Evolutionary conservation across 306 rosid species (phyloP).

Genomic region (Rosa lucieae): DNA sequence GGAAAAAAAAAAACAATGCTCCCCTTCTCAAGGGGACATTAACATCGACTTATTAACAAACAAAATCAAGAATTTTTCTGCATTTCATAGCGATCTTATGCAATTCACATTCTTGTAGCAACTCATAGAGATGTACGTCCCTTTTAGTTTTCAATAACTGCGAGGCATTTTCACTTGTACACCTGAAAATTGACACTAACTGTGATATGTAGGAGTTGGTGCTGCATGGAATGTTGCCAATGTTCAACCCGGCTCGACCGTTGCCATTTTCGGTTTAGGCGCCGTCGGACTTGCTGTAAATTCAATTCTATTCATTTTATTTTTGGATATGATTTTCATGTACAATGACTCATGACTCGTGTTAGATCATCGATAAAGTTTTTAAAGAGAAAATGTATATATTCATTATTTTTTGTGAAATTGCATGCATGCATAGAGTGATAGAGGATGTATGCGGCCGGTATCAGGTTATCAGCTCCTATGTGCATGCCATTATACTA

Average conservation of each 20-base stretch:
- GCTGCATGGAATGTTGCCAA: slow-evolving; percentile 88
- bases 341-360: neutral
- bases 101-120: neutral
- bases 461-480: too few species aligned
- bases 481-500: neutral
- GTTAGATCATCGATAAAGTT: too few species aligned
- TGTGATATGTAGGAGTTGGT: slow-evolving; percentile 60
- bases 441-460: too few species aligned
- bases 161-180: neutral
- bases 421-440: neutral
- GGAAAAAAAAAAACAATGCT: neutral
- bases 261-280: slow-evolving; percentile 76
- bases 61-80: neutral
- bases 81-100: neutral
- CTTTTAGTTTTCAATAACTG: neutral
- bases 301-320: neutral
- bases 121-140: neutral
- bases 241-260: slow-evolving; percentile 52
- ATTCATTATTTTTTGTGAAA: neutral
- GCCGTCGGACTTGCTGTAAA: slow-evolving; percentile 82
- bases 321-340: neutral
- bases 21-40: neutral
- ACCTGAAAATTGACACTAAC: neutral
- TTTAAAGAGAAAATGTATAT: too few species aligned
- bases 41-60: neutral